Conservation (phyloP, 805 yeast species). For the Novakomyces olei region DNA sequence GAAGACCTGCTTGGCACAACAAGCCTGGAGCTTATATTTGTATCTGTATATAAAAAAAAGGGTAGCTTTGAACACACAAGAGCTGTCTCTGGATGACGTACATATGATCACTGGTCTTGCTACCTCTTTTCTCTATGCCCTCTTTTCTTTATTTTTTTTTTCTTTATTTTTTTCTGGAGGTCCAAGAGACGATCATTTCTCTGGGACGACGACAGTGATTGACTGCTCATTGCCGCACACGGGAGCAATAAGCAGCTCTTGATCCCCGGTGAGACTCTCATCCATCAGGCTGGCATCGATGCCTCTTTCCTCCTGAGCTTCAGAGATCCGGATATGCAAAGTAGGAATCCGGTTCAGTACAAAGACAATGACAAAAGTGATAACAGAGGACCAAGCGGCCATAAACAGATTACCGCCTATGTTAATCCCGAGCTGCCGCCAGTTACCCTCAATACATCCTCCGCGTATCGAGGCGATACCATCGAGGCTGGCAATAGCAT, state of each 20-base stretch:
- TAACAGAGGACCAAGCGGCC: constrained; percentile 55
- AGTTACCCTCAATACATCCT: constrained; percentile 89
- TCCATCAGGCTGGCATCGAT: constrained; percentile 33
- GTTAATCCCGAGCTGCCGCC: constrained; percentile 77
- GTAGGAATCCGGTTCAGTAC: constrained; percentile 62
- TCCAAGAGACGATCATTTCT: too few relatives aligned
- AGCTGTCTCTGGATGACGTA: too few relatives aligned
- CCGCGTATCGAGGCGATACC: constrained; percentile 42
- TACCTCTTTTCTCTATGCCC: too few relatives aligned
- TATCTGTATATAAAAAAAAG: too few relatives aligned
- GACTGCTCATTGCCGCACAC: constrained; percentile 6
- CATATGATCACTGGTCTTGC: too few relatives aligned
- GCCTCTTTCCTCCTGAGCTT: constrained; percentile 78
- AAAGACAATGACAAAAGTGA: constrained; percentile 50
- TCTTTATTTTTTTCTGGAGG: too few relatives aligned
- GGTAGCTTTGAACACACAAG: too few relatives aligned
- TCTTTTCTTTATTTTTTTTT: too few relatives aligned
- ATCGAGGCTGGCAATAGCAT: constrained; percentile 53
- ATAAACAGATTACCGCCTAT: constrained; percentile 62
- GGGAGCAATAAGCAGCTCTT: constrained; percentile 8
- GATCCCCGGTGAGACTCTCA: constrained; percentile 10
- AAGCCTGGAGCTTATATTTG: too few relatives aligned
- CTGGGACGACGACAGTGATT: too few relatives aligned
- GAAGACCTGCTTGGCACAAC: too few relatives aligned
- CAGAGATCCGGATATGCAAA: constrained; percentile 61